phyloP scores from a whole-genome alignment of 345 rosid genomes.

The Lepidium didymum region DNA sequence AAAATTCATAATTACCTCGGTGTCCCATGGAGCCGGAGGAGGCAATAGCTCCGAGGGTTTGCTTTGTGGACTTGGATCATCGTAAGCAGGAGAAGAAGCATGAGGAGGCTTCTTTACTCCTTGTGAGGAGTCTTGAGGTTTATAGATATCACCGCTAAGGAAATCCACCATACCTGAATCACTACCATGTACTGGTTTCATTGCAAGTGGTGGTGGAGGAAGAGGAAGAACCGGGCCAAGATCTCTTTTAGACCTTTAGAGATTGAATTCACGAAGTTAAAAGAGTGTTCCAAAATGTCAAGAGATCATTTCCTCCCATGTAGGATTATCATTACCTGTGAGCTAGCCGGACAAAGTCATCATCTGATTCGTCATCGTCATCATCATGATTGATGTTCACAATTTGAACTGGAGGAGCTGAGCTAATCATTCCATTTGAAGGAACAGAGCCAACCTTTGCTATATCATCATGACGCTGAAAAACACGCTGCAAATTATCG shows the following conservation, averaged over 20 bases:
- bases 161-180: constrained; percentile 40
- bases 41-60: too few relatives aligned
- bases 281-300: background rate
- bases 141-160: too few relatives aligned
- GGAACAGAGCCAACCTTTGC: constrained; percentile 37
- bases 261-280: constrained; percentile 12
- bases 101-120: too few relatives aligned
- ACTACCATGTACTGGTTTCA: constrained; percentile 38
- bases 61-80: too few relatives aligned
- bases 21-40: too few relatives aligned
- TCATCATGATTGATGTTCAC: constrained; percentile 31
- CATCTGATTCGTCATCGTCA: constrained; percentile 76
- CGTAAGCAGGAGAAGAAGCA: too few relatives aligned
- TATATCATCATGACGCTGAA: constrained; percentile 68
- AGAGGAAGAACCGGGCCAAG: constrained; percentile 58
- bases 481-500: constrained; percentile 79
- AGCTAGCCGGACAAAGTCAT: constrained; percentile 68
- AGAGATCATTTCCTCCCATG: background rate
- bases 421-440: constrained; percentile 35
- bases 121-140: too few relatives aligned
- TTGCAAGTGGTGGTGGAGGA: constrained; percentile 75
- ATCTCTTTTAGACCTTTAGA: constrained; percentile 55
- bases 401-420: constrained; percentile 41
- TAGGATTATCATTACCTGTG: constrained; percentile 50
- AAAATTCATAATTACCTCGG: too few relatives aligned